Percentiles rank a stretch among this genome's conserved stretches.
Conservation (phyloP, 169 alveolate species). For the Cryptosporidium bovis region DNA sequence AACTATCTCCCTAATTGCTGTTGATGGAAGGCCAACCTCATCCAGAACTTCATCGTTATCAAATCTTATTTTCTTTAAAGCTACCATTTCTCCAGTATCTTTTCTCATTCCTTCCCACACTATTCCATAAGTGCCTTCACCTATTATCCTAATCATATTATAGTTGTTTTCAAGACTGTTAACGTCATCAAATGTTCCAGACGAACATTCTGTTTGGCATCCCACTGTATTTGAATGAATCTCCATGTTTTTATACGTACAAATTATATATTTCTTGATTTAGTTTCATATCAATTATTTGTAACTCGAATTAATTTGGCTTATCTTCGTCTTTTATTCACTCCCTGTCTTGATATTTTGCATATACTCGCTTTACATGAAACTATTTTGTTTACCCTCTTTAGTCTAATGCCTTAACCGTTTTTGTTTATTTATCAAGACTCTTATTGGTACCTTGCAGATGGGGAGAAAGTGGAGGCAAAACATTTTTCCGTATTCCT, state of each 20-base stretch:
- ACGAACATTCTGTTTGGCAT: constrained; percentile 59
- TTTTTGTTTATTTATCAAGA: too few species aligned
- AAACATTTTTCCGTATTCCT: neutral
- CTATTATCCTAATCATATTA: constrained; percentile 76
- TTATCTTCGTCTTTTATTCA: too few species aligned
- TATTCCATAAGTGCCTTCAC: constrained; percentile 87
- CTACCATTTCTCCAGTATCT: constrained; percentile 82
- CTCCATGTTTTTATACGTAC: constrained; percentile 36
- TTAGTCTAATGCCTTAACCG: neutral
- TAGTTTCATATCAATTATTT: neutral
- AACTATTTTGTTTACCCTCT: neutral
- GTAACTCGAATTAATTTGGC: too few species aligned
- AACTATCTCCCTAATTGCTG: constrained; percentile 90
- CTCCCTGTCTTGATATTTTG: too few species aligned
- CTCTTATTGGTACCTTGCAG: too few species aligned
- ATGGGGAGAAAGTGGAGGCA: constrained; percentile 67
- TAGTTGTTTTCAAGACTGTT: constrained; percentile 59
- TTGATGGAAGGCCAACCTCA: constrained; percentile 90
- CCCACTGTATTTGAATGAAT: constrained; percentile 56
- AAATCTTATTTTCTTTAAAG: constrained; percentile 79
- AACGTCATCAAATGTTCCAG: constrained; percentile 50
- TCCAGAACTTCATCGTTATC: constrained; percentile 84
- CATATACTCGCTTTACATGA: too few species aligned
- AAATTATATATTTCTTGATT: neutral
- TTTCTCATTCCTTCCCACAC: constrained; percentile 86